These are phyloP conservation scores for Liriodendron chinense DNA, from an alignment of 164 flowering plant species.

Conservation along the genomic window DNA sequence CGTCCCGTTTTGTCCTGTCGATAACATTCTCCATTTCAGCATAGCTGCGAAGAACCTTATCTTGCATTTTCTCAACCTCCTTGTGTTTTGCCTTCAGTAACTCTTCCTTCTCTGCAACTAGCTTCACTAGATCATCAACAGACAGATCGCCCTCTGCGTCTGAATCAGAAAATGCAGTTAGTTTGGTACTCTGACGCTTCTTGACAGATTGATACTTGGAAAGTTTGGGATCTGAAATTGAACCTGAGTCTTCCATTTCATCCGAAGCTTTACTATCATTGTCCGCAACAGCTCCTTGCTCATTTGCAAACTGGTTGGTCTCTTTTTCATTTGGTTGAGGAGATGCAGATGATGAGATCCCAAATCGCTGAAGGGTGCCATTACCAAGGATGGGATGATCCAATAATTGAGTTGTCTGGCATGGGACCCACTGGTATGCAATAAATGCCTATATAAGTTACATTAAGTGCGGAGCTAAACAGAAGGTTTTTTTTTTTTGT, in stretches of 20 bases:
- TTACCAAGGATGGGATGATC: conserved; percentile 21
- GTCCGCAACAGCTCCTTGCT: conserved; percentile 15
- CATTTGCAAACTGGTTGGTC: conserved; percentile 25
- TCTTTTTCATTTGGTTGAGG: conserved; percentile 55
- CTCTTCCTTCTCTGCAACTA: conserved; percentile 72
- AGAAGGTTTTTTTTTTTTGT: too few relatives aligned
- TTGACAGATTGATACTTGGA: conserved; percentile 22
- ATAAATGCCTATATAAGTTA: neutral
- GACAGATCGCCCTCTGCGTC: conserved; percentile 75
- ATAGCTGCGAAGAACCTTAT: conserved; percentile 66
- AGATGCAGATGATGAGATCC: conserved; percentile 68
- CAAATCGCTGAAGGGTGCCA: conserved; percentile 36
- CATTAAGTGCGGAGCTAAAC: too few relatives aligned
- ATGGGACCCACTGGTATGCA: conserved; percentile 8
- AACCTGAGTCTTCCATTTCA: conserved; percentile 42
- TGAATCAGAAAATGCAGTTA: conserved; percentile 67
- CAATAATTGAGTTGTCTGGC: conserved; percentile 27
- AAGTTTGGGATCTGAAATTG: conserved; percentile 24
- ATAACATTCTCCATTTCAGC: conserved; percentile 89
- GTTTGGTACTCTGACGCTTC: conserved; percentile 41
- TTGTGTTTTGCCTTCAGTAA: conserved; percentile 50
- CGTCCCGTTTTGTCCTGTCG: conserved; percentile 80
- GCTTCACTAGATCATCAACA: conserved; percentile 67
- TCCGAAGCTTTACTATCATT: conserved; percentile 23
- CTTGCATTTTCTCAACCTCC: conserved; percentile 64